Percentiles rank a stretch among this genome's conserved stretches.
Conservation (phyloP, 2,329 filamentous ascomycete species). For the Sporothrix sp. region DNA sequence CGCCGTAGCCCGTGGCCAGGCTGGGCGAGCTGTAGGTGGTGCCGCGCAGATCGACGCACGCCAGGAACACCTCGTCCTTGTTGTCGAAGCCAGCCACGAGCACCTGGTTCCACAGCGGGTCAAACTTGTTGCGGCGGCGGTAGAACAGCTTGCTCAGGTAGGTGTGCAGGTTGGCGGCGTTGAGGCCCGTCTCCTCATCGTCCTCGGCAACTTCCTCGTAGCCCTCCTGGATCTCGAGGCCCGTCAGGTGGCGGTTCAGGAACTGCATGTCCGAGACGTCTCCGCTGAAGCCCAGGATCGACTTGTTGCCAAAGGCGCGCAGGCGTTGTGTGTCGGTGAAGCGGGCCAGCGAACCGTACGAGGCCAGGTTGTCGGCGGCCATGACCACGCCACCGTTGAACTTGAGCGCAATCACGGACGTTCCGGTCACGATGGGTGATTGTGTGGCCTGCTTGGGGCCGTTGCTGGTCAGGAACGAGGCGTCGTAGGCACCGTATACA, state of each 20-base stretch:
- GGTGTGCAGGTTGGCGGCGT: conserved; percentile 89
- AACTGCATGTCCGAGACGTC: conserved; percentile 99
- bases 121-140: conserved; percentile 86
- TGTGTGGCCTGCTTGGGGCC: conserved; percentile 80
- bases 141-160: conserved; percentile 96
- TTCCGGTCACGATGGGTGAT: conserved; percentile 88
- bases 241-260: conserved; percentile 80
- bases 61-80: conserved; percentile 74
- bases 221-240: conserved; percentile 75
- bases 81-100: conserved; percentile 84
- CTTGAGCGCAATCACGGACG: conserved; percentile 89
- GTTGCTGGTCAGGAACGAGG: conserved; percentile 64
- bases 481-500: conserved; percentile 88
- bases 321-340: conserved; percentile 97
- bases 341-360: conserved; percentile 91
- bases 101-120: conserved; percentile 94
- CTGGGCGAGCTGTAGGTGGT: conserved; percentile 84
- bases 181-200: conserved; percentile 48
- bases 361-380: conserved; percentile 93
- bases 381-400: conserved; percentile 95
- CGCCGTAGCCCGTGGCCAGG: conserved; percentile 86
- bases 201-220: conserved; percentile 20
- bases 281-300: conserved; percentile 87
- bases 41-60: conserved; percentile 81
- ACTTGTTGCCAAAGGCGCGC: conserved; percentile 72